Base-by-base conservation (phyloP, 2,329 filamentous ascomycete genomes). In the Aspergillus quadricinctus region DNA sequence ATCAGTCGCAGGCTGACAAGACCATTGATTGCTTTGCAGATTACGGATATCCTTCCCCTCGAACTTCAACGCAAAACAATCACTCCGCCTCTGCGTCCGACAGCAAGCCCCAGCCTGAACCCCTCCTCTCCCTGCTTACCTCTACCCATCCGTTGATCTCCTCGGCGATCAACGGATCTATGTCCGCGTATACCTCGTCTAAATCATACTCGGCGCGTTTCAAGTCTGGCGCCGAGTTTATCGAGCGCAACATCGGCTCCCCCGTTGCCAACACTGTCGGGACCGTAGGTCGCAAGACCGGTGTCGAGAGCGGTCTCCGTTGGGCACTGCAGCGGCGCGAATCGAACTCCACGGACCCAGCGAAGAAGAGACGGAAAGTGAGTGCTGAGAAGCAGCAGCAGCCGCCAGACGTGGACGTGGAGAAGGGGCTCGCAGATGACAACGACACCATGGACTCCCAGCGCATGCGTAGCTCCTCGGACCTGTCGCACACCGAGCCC, bases 151-250 rank as follows among this genome's bases (percentile, higher is more conserved):
- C 93, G 0, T 80, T 95, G 59, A 83, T 97, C 17, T 91, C 90
- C 9, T 90, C 86, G 28, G 91, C 92, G 0, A 92, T 96, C 64
- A 90, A 90, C 63, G 87, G 88, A 52, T 93, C 92, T 0, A 83
- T 93, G 7, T 91, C 89, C 1, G 90, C 90, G 1, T 97, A 97
- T 71, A 88, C 88, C 28, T 87, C 83, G 2, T 92, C 90, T 10
- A 97, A 97, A 74, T 90, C 92, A 64, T 95, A 93, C 67, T 95
- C 91, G 1, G 92, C 93, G 0, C 84, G 89, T 2, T 90, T 97
- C 69, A 92, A 90, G 72, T 89, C 89, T n/a, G 85, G 92, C 58
- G 93, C 90, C 50, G 91, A 96, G 71, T 91, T 95, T 66, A 87
- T 97, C 21, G 93, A 97, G 73, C 88, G 90, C 49, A 93, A 90